Conservation (phyloP, 1,284 basidiomycete species). For the Volvariella volvacea region DNA sequence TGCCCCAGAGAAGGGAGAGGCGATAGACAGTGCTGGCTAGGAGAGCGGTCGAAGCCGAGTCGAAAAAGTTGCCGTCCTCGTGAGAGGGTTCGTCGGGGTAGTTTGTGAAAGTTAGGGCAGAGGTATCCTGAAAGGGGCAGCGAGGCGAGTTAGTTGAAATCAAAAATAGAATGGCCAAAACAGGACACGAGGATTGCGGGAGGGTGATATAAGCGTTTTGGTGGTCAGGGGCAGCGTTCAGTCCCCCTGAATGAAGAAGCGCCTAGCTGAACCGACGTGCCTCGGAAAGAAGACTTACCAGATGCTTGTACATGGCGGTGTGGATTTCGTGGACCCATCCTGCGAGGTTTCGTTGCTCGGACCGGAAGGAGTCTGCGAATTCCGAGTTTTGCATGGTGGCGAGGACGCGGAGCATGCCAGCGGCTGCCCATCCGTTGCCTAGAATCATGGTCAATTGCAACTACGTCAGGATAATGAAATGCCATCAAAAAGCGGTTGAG, state of each 20-base stretch:
- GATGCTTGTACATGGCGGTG: slow-evolving; percentile 54
- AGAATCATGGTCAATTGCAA: not conserved
- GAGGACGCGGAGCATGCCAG: slow-evolving; percentile 79
- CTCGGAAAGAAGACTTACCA: slow-evolving; percentile 28
- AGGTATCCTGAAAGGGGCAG: not conserved
- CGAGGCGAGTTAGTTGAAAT: not conserved
- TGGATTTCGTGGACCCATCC: slow-evolving; percentile 73
- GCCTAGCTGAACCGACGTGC: not conserved
- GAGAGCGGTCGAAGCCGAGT: slow-evolving; percentile 70
- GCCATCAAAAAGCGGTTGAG: not conserved
- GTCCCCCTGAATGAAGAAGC: not conserved
- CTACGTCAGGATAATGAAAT: not conserved
- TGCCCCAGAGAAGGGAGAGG: slow-evolving; percentile 43
- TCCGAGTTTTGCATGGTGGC: slow-evolving; percentile 65
- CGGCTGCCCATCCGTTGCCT: slow-evolving; percentile 85
- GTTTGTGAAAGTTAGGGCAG: slow-evolving; percentile 62
- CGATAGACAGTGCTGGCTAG: slow-evolving; percentile 76
- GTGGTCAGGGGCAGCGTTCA: too few relatives aligned
- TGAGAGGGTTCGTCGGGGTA: slow-evolving; percentile 53
- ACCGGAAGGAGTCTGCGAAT: slow-evolving; percentile 40
- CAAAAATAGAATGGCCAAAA: slow-evolving; percentile 4
- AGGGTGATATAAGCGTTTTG: too few relatives aligned
- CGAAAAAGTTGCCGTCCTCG: slow-evolving; percentile 53
- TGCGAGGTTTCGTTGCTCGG: slow-evolving; percentile 53
- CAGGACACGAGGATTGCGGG: too few relatives aligned